Conservation (phyloP, 2,329 filamentous ascomycete genomes). For the Phialophora chinensis region DNA sequence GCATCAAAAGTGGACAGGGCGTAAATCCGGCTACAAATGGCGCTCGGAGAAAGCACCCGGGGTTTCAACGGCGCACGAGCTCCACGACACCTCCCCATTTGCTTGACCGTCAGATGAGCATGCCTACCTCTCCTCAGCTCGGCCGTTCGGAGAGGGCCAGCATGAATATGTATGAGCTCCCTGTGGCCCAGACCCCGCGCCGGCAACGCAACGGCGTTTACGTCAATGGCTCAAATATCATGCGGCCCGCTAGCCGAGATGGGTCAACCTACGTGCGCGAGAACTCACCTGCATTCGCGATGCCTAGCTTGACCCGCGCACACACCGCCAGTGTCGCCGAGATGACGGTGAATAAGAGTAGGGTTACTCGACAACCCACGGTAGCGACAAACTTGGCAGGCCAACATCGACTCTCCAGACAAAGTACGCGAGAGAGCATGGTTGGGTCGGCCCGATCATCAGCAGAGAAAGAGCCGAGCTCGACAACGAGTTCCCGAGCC, state of each 20-base stretch:
- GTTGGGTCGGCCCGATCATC: slow-evolving; percentile 24
- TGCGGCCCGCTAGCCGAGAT: slow-evolving; percentile 39
- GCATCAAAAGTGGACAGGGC: slow-evolving; percentile 40
- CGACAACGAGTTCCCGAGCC: slow-evolving; percentile 5
- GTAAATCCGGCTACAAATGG: slow-evolving; percentile 35
- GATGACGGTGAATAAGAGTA: slow-evolving; percentile 38
- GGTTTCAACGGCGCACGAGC: slow-evolving; percentile 41
- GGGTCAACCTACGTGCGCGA: slow-evolving; percentile 38
- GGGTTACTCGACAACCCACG: slow-evolving; percentile 35
- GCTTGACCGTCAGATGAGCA: slow-evolving; percentile 43
- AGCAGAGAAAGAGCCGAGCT: slow-evolving; percentile 20
- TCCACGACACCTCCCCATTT: slow-evolving; percentile 44
- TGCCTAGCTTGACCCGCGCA: slow-evolving; percentile 35
- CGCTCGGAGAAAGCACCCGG: slow-evolving; percentile 36
- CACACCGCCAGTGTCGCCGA: slow-evolving; percentile 37
- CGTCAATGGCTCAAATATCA: slow-evolving; percentile 35
- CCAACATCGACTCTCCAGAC: slow-evolving; percentile 37
- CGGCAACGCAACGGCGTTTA: slow-evolving; percentile 39
- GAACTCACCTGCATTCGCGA: slow-evolving; percentile 36
- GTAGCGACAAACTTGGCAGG: slow-evolving; percentile 21
- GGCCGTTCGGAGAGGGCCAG: slow-evolving; percentile 36
- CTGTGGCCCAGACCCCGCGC: slow-evolving; percentile 38
- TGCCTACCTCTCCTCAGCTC: slow-evolving; percentile 39
- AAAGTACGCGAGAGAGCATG: slow-evolving; percentile 40
- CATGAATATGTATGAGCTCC: slow-evolving; percentile 38